Base-by-base conservation (phyloP, 2,329 filamentous ascomycete genomes). In the Alternaria metachromatica region DNA sequence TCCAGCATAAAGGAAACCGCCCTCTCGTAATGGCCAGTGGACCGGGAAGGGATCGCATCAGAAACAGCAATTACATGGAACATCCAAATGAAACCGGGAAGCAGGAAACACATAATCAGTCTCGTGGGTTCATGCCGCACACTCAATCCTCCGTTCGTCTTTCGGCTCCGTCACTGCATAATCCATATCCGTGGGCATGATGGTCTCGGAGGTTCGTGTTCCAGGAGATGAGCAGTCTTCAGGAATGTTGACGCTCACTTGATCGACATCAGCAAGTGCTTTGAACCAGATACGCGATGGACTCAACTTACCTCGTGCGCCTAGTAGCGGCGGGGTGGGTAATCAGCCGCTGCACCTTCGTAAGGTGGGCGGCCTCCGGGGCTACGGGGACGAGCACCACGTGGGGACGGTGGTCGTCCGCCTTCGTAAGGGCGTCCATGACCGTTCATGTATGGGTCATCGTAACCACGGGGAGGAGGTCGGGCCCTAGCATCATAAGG, bases 361-460 rank as follows among this genome's bases (percentile, higher is more conserved):
- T 89, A 86, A 64, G 83, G 82, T 74, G 68, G 89, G 87, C 75
- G 91, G 87, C 76, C 91, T 87, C 68, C 89, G 84, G 71, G 89
- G 87, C 76, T 80, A 56, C 73, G 76, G 33, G 75, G 78, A 48
- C 75, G 77, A 67, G 71, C 72, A 67, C 76, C 76, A 59, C 80
- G 76, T 11, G 79, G 80, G 53, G 80, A 81, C 15, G 78, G 78
- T 37, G 84, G 83, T 56, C 84, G 83, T 60, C 80, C 82, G 65
- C 69, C 72, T 62, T 85, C 84, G 72, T 87, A 87, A 45, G 85
- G 84, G 68, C 86, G 82, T 60, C 87, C 85, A 66, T 86, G 84
- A 62, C 87, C 85, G 76, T 89, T 86, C 75, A 85, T 74, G 78
- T 90, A 90, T 4, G 87, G 87, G 70, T 90, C 88, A 65, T 82